Evolutionary conservation across 257 asterid genomes (phyloP), one percentile per base, ranked within the genome.

Genomic region (Salvia rosmarinus): DNA sequence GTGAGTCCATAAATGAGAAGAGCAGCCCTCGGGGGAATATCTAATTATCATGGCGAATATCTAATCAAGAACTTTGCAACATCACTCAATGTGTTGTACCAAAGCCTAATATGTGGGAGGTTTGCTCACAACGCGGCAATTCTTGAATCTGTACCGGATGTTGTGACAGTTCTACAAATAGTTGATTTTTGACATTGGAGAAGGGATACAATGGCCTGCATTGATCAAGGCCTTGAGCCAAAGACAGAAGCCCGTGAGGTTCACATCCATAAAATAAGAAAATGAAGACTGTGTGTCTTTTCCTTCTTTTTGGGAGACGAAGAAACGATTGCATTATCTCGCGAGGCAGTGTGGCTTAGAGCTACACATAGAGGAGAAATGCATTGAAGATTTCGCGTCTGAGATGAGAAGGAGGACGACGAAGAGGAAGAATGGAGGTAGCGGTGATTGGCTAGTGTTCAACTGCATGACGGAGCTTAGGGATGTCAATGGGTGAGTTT

Each of bases 171-270:
- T 9, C 34, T 86, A 35, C 86, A 62, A 3, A 68, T 86, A 16
- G 77, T 83, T 13, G 96, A 89, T 59, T 89, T 89, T 85, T 7
- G 89, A 85, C 32, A 70, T 80, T 1, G 90, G 88, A 1, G 88
- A 85, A 39, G 92, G 90, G 25, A 73, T 85, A 32, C 96, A 89
- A 20, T 89, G 90, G 92, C 81, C 90, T 20, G 73, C 87, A 1
- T 67, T 91, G 57, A 83, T 91, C 4, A 91, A 89, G 62, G 84
- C 82, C 39, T 73, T 86, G 70, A 61, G 81, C 62, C 21, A 67
- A 76, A 74, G n/a, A 32, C 57, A 72, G 9, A 82, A 77, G 75
- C 25, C 72, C 2, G 19, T 89, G 59, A 84, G 60, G 75, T 68
- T 91, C 54, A 89, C 93, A 37, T 80, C 89, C 9, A 74, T 91